Percentiles rank a stretch among this genome's conserved stretches.
Conservation (phyloP, 1,284 basidiomycete genomes). For the Moesziomyces globuligerus region DNA sequence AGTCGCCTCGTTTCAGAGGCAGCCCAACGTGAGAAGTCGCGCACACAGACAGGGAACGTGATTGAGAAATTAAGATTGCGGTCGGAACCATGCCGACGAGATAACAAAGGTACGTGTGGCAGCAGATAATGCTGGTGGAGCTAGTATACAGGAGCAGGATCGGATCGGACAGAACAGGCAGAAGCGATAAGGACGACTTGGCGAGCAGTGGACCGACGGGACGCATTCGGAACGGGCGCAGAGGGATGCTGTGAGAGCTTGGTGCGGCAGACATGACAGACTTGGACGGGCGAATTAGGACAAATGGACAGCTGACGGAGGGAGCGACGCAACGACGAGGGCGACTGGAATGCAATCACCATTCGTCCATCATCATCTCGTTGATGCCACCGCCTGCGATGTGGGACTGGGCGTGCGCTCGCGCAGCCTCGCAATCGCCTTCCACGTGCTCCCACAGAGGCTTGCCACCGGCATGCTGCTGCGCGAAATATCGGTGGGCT, state of each 20-base stretch:
- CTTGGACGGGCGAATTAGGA: too few relatives aligned
- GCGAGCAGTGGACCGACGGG: too few relatives aligned
- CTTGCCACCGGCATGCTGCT: slow-evolving; percentile 23
- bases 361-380: slow-evolving; percentile 54
- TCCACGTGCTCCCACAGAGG: slow-evolving; percentile 43
- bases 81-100: too few relatives aligned
- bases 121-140: background rate
- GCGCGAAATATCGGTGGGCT: slow-evolving; percentile 24
- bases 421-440: slow-evolving; percentile 31
- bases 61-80: background rate
- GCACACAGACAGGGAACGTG: background rate
- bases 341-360: slow-evolving; percentile 10
- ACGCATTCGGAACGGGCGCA: background rate
- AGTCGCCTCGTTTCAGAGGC: background rate
- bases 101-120: too few relatives aligned
- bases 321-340: background rate
- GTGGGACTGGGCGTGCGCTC: slow-evolving; percentile 5
- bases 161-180: background rate
- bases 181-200: background rate
- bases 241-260: background rate
- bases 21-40: background rate
- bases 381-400: slow-evolving; percentile 16
- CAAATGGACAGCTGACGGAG: background rate
- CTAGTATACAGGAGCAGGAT: background rate
- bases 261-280: background rate